Percentiles rank a stretch among this genome's conserved stretches.
Evolutionary conservation across 768 basidiomycete genomes (phyloP).

Genomic region (Lactarius psammicola): DNA sequence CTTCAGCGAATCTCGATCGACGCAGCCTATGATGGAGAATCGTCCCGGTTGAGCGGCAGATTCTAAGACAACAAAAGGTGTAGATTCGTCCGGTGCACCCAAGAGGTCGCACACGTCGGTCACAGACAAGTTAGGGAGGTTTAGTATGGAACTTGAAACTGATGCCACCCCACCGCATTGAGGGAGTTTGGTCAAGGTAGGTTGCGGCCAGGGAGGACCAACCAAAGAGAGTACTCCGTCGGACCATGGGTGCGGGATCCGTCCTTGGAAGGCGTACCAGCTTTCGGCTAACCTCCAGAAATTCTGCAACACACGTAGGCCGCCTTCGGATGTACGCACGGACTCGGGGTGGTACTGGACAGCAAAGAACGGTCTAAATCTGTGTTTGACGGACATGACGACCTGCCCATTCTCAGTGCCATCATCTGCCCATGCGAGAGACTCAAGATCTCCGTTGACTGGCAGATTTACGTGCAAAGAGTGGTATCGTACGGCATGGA

Average conservation of each 20-base stretch:
- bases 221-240: conserved; percentile 38
- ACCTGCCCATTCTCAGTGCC: conserved; percentile 63
- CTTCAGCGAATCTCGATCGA: conserved; percentile 52
- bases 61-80: conserved; percentile 71
- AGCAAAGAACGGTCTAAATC: conserved; percentile 70
- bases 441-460: conserved; percentile 51
- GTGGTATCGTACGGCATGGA: conserved; percentile 74
- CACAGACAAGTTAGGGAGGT: conserved; percentile 44
- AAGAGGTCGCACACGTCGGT: conserved; percentile 58
- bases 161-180: conserved; percentile 8
- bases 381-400: conserved; percentile 73
- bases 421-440: conserved; percentile 73
- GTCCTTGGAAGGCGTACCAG: conserved; percentile 49
- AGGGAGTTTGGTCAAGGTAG: conserved; percentile 33
- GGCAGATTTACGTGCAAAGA: conserved; percentile 64
- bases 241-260: conserved; percentile 46
- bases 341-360: conserved; percentile 92
- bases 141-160: conserved; percentile 36
- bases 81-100: conserved; percentile 54
- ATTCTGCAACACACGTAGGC: conserved; percentile 64
- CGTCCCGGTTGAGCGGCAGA: conserved; percentile 75
- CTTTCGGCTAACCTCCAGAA: conserved; percentile 68
- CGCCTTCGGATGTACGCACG: conserved; percentile 66
- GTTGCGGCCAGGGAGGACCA: conserved; percentile 59
- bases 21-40: conserved; percentile 67